phyloP scores from a whole-genome alignment of 306 rosid species.

The Medicago ruthenica region DNA sequence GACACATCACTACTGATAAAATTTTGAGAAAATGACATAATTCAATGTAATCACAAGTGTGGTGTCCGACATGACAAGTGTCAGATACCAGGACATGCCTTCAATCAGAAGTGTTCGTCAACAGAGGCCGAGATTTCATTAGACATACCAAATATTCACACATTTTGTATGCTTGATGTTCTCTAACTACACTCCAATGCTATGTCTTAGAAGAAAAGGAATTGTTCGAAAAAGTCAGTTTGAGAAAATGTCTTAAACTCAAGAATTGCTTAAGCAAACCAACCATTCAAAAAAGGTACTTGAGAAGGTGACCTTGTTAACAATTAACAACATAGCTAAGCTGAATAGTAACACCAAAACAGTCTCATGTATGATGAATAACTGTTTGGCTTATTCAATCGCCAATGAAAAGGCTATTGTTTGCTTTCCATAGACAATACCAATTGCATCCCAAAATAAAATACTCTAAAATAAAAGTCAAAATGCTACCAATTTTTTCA shows the following conservation, averaged over 20 bases:
- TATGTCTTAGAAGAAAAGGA: not conserved
- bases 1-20: too few species aligned
- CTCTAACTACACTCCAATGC: not conserved
- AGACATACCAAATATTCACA: not conserved
- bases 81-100: too few species aligned
- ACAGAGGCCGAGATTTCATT: too few species aligned
- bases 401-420: not conserved
- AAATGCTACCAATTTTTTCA: not conserved
- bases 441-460: not conserved
- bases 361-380: not conserved
- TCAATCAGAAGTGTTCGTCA: too few species aligned
- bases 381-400: not conserved
- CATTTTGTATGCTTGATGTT: not conserved
- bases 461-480: too few species aligned
- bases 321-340: not conserved
- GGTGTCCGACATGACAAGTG: too few species aligned
- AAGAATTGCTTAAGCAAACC: not conserved
- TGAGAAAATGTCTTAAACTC: not conserved
- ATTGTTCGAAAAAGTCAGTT: not conserved
- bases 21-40: too few species aligned
- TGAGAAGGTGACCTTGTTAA: not conserved
- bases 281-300: not conserved
- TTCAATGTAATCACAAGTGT: too few species aligned
- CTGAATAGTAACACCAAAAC: not conserved
- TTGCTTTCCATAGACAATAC: not conserved